These are phyloP conservation scores for Phaeodactylum tricornutum DNA, from an alignment of 108 stramenopile genomes.

Conservation along the genomic window DNA sequence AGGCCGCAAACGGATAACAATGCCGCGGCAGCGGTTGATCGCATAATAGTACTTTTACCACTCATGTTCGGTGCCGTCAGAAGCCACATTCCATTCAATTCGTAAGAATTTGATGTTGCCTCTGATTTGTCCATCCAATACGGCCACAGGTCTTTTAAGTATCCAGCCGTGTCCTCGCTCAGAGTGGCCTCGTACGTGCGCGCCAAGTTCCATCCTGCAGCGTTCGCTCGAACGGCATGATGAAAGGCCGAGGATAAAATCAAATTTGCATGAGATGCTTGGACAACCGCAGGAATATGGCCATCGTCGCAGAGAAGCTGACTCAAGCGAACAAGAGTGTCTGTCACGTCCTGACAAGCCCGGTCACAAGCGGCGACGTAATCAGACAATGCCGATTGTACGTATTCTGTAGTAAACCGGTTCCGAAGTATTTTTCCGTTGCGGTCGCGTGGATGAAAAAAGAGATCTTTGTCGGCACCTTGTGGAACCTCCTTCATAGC, in stretches of 20 bases:
- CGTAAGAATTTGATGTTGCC: conserved; percentile 63
- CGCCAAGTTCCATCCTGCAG: conserved; percentile 54
- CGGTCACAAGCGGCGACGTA: conserved; percentile 60
- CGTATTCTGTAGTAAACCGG: conserved; percentile 76
- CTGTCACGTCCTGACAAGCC: conserved; percentile 38
- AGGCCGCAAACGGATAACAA: conserved; percentile 74
- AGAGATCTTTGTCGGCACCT: conserved; percentile 23
- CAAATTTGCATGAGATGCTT: conserved; percentile 70
- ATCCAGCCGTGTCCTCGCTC: conserved; percentile 2
- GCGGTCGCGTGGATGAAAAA: conserved; percentile 74
- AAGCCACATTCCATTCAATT: conserved; percentile 64
- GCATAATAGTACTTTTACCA: conserved; percentile 93
- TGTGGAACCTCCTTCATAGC: conserved; percentile 58
- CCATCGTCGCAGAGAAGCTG: conserved; percentile 39
- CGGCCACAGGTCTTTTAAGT: conserved; percentile 59
- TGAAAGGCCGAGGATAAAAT: conserved; percentile 60
- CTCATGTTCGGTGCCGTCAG: conserved; percentile 97
- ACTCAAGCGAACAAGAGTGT: conserved; percentile 41
- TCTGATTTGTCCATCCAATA: conserved; percentile 77
- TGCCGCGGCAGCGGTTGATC: conserved; percentile 82
- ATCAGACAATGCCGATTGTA: conserved; percentile 52
- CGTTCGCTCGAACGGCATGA: conserved; percentile 62
- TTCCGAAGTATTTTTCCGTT: conserved; percentile 69
- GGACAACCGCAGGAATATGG: conserved; percentile 65
- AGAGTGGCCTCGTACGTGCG: conserved; percentile 25